Evolutionary conservation across 169 alveolate genomes (phyloP).

Genomic region (Cryptosporidium felis): DNA sequence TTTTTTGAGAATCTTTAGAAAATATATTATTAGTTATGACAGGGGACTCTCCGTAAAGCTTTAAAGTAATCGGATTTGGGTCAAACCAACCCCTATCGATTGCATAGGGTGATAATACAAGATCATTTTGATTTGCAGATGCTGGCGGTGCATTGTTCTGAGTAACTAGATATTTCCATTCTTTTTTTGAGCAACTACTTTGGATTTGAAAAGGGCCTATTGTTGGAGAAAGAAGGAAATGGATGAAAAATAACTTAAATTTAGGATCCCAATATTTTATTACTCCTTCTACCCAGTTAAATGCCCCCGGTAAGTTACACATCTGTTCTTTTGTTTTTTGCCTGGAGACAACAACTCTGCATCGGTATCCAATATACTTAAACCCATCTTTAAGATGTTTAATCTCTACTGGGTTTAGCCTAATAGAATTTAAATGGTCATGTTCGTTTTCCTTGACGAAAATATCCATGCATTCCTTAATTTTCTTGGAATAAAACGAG

Average conservation of each 20-base stretch:
- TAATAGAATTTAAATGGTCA: neutral
- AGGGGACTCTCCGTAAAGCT: constrained; percentile 16
- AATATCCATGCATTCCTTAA: neutral
- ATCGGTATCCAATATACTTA: constrained; percentile 49
- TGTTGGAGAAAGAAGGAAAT: constrained; percentile 36
- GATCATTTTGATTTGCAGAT: neutral
- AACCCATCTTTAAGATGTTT: constrained; percentile 49
- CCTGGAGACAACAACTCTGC: constrained; percentile 60
- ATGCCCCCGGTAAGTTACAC: constrained; percentile 7
- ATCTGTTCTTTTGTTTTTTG: neutral
- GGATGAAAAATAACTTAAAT: constrained; percentile 49
- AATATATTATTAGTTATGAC: neutral
- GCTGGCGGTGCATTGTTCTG: constrained; percentile 56
- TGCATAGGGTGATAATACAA: constrained; percentile 65
- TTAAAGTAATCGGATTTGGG: constrained; percentile 55
- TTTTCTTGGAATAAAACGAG: neutral
- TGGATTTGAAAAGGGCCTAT: neutral
- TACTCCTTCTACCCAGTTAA: constrained; percentile 66
- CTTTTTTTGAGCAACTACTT: neutral
- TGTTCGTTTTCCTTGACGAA: constrained; percentile 13
- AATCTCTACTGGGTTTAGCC: constrained; percentile 13
- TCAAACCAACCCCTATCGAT: constrained; percentile 71
- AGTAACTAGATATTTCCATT: constrained; percentile 55
- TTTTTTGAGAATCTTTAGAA: too few species aligned
- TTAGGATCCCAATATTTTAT: constrained; percentile 68